Evolutionary conservation across 164 flowering plant species (phyloP).

Genomic region (Chloranthus sessilifolius): DNA sequence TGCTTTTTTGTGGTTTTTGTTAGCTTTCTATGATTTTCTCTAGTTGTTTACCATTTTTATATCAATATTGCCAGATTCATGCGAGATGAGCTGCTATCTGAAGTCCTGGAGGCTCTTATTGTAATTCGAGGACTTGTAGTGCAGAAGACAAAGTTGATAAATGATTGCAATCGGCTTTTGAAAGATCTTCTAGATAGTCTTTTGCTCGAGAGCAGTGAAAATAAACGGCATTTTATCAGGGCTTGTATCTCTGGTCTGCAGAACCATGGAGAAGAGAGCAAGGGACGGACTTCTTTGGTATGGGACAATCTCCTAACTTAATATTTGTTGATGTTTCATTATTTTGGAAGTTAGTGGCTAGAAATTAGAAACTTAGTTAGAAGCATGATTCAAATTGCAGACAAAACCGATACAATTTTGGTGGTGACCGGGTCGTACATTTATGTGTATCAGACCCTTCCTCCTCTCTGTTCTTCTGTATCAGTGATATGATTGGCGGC

Average conservation of each 20-base stretch:
- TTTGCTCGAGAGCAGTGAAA: constrained; percentile 91
- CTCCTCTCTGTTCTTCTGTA: no score
- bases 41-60: constrained; percentile 6
- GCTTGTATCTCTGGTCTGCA: constrained; percentile 90
- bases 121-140: constrained; percentile 90
- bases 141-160: constrained; percentile 93
- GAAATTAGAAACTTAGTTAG: no score
- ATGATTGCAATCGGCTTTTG: constrained; percentile 88
- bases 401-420: no score
- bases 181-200: constrained; percentile 94
- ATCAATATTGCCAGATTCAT: constrained; percentile 65
- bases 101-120: constrained; percentile 90
- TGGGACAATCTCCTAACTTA: constrained; percentile 6
- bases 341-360: constrained; percentile 1
- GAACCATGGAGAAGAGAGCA: constrained; percentile 74
- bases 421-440: no score
- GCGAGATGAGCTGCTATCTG: constrained; percentile 76
- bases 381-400: no score
- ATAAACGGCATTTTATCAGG: constrained; percentile 81
- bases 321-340: background rate
- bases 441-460: no score
- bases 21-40: background rate
- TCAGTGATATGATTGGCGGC: no score
- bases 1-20: background rate
- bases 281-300: constrained; percentile 86